These are phyloP conservation scores for Diaporthe sp. DNA, from an alignment of 2,329 filamentous ascomycete genomes.

Conservation along the genomic window DNA sequence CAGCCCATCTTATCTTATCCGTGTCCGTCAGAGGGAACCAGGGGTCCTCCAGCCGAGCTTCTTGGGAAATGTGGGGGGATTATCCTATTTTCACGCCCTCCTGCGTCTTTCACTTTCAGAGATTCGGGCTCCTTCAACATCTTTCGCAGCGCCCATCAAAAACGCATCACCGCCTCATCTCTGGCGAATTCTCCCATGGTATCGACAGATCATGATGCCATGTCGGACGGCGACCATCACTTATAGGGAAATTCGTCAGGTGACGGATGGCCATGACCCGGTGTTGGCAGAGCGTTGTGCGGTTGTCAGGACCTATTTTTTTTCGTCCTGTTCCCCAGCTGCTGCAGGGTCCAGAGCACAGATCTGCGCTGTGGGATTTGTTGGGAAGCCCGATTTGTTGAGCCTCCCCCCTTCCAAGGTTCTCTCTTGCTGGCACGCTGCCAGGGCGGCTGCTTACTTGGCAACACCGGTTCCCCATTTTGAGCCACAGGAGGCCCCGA, in stretches of 20 bases:
- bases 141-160: conserved; percentile 21
- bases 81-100: conserved; percentile 16
- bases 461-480: conserved; percentile 12
- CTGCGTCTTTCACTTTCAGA: not conserved
- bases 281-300: not conserved
- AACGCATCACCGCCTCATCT: conserved; percentile 7
- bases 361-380: conserved; percentile 33
- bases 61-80: conserved; percentile 2
- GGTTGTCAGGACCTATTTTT: conserved; percentile 1
- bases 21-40: conserved; percentile 7
- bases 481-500: not conserved
- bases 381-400: conserved; percentile 39
- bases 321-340: not conserved
- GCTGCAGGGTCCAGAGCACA: conserved; percentile 27
- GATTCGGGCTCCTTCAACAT: not conserved
- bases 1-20: conserved; percentile 33
- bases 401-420: conserved; percentile 33
- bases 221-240: conserved; percentile 1
- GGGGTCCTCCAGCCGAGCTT: conserved; percentile 11
- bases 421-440: conserved; percentile 10
- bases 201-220: conserved; percentile 30
- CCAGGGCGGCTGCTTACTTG: not conserved
- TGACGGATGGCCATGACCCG: conserved; percentile 1
- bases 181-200: not conserved
- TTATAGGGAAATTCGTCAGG: conserved; percentile 1